Conservation (phyloP, 139 green algal species). For the Micractinium conductrix region DNA sequence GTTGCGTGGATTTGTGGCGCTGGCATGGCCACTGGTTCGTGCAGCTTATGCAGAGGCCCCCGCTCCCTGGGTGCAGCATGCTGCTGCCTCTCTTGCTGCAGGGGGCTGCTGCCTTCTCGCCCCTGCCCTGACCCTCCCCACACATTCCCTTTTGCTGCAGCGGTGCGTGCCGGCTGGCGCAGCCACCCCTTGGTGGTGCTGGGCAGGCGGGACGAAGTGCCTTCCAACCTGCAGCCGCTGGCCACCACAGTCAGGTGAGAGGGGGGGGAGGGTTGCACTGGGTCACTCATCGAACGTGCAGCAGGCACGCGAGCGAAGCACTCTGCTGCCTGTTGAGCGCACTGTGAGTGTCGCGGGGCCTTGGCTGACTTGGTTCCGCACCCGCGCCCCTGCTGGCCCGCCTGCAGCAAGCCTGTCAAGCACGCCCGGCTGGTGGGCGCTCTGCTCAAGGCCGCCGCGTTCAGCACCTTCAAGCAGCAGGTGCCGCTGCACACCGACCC, state of each 20-base stretch:
- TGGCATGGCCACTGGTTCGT: too few species aligned
- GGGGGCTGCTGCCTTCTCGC: not conserved
- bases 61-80: too few species aligned
- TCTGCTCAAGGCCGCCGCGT: constrained; percentile 43
- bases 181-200: constrained; percentile 64
- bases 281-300: too few species aligned
- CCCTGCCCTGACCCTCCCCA: not conserved
- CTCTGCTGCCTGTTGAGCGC: too few species aligned
- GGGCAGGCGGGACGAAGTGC: constrained; percentile 47
- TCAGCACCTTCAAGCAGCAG: constrained; percentile 41
- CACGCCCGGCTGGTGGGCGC: constrained; percentile 38
- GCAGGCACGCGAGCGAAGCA: too few species aligned
- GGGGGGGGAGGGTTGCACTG: too few species aligned
- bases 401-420: constrained; percentile 39
- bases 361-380: not conserved
- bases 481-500: constrained; percentile 34
- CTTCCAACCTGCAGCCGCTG: constrained; percentile 35
- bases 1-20: not conserved
- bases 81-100: not conserved
- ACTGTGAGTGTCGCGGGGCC: too few species aligned
- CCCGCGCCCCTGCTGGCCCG: not conserved
- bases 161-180: constrained; percentile 60
- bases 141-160: not conserved
- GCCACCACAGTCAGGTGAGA: constrained; percentile 30
- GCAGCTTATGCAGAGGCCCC: not conserved